Base-by-base conservation (phyloP, 2,329 filamentous ascomycete genomes). In the Xylaria sp. region DNA sequence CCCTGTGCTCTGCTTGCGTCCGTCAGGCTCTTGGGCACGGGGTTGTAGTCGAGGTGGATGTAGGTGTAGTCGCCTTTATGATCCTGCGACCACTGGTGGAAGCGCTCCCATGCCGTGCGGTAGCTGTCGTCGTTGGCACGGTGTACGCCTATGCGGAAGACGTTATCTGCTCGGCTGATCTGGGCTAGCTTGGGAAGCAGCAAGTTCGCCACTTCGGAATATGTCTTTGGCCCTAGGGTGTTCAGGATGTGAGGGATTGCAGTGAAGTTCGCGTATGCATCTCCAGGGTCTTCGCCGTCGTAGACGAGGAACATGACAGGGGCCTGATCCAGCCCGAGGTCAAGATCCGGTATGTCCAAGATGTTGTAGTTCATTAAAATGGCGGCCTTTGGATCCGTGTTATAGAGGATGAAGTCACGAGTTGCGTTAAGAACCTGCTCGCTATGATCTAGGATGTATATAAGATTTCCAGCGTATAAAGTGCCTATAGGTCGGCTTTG, bases 381-480 rank as follows among this genome's bases (percentile, higher is more conserved):
- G 12, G 67, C 63, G 18, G 64, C 64, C 25, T 69, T 67, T n/a
- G 60, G 55, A 42, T 69, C 68, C 1, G 60, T 57, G 55, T 69
- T 64, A 48, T 69, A 67, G n/a, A 67, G 63, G n/a, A 69, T 69
- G 50, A 66, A 69, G 27, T 67, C 67, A n/a, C 60, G 53, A 10
- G 63, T 69, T 3, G 67, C 55, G 10, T 69, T 69, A 21, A 69
- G 63, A 21, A 67, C 59, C 1, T 10, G 2, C 32, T 67, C 67
- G 13, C 44, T 51, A 6, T 69, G 59, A 21, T 69, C 63, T 2
- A 48, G 1, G 23, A 67, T 21, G 42, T 67, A 67, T n/a, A 64
- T 12, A 23, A 69, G 8, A n/a, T 69, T 66, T 9, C 67, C 63
- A 9, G 68, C 64, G 55, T 64, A 67, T 42, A 69, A 40, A 8